phyloP scores from a whole-genome alignment of 176 grass and related monocot genomes.

The Tillandsia leiboldiana region DNA sequence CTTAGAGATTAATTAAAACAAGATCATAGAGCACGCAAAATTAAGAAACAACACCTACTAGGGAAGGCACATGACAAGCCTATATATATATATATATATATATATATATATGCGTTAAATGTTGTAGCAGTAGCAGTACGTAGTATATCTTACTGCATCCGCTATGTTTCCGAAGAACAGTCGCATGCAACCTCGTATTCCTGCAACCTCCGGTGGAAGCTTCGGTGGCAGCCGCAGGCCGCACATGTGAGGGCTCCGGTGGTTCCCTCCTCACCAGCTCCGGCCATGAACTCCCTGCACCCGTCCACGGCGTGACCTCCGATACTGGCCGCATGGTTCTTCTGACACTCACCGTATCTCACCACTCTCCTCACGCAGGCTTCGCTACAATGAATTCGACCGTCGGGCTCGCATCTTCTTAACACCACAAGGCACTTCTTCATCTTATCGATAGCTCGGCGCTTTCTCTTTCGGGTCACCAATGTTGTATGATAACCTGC shows the following conservation, averaged over 20 bases:
- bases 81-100: too few relatives aligned
- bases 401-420: conserved; percentile 44
- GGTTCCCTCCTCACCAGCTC: conserved; percentile 41
- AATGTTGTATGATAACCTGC: too few relatives aligned
- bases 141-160: neutral
- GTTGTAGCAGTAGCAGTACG: too few relatives aligned
- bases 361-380: conserved; percentile 35
- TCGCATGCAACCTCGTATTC: conserved; percentile 53
- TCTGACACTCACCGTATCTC: conserved; percentile 60
- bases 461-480: too few relatives aligned
- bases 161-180: conserved; percentile 10
- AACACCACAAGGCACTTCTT: conserved; percentile 75
- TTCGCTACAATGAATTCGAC: conserved; percentile 26
- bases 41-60: too few relatives aligned
- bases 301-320: conserved; percentile 76
- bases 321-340: conserved; percentile 56
- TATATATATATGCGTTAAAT: too few relatives aligned
- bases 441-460: neutral
- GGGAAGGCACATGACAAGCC: too few relatives aligned
- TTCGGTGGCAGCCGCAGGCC: conserved; percentile 59
- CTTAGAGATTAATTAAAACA: too few relatives aligned
- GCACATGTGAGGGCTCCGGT: conserved; percentile 53
- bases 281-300: conserved; percentile 66
- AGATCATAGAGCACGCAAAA: too few relatives aligned
- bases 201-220: conserved; percentile 66